phyloP scores from a whole-genome alignment of 345 rosid genomes.

The Acer yangbiense region DNA sequence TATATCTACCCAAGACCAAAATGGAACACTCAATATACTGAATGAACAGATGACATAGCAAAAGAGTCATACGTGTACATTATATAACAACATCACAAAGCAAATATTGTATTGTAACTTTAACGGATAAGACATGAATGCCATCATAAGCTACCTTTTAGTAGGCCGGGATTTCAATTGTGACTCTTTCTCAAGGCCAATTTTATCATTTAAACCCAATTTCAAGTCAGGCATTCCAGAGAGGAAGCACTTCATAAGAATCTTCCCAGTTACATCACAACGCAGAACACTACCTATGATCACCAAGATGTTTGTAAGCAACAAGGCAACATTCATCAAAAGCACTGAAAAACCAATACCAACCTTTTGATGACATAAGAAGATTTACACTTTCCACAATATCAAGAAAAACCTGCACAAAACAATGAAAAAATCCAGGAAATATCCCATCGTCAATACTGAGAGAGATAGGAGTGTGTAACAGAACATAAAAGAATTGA shows the following conservation, averaged over 20 bases:
- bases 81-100: not conserved
- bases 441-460: constrained; percentile 5
- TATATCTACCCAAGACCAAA: not conserved
- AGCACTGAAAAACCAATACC: constrained; percentile 15
- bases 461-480: constrained; percentile 5
- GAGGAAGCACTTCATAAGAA: constrained; percentile 97
- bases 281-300: constrained; percentile 84
- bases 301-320: constrained; percentile 25
- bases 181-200: constrained; percentile 98
- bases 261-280: constrained; percentile 97
- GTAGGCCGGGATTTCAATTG: constrained; percentile 94
- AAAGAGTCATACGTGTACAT: not conserved
- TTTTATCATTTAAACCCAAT: constrained; percentile 97
- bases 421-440: constrained; percentile 23
- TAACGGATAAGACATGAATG: not conserved
- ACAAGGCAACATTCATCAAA: constrained; percentile 4
- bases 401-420: constrained; percentile 85
- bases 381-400: constrained; percentile 99
- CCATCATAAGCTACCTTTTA: constrained; percentile 65
- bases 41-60: not conserved
- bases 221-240: constrained; percentile 99
- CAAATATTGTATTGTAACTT: not conserved
- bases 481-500: not conserved
- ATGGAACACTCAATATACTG: not conserved
- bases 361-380: constrained; percentile 98